Evolutionary conservation across 169 alveolate species (phyloP).

Genomic region (Cryptosporidium viatorum): DNA sequence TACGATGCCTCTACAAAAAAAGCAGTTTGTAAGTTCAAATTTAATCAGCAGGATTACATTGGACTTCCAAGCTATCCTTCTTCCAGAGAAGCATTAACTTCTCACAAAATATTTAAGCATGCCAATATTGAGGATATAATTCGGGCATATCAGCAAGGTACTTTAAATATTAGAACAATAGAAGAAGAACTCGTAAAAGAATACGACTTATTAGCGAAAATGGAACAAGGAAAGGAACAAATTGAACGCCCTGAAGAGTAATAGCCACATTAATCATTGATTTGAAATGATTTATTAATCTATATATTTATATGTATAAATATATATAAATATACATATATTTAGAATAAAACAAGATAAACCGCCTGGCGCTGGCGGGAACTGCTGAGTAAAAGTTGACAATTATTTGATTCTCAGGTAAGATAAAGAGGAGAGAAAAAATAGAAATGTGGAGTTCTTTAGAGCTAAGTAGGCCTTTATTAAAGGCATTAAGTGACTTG

Average conservation of each 20-base stretch:
- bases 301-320: too few relatives aligned
- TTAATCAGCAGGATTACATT: slow-evolving; percentile 47
- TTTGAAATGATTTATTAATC: neutral
- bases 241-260: neutral
- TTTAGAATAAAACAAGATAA: neutral
- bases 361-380: slow-evolving; percentile 40
- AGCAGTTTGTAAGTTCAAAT: slow-evolving; percentile 54
- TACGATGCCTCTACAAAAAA: slow-evolving; percentile 40
- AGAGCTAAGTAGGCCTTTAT: slow-evolving; percentile 53
- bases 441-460: slow-evolving; percentile 65
- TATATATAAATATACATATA: too few relatives aligned
- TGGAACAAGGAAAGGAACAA: slow-evolving; percentile 1
- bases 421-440: neutral
- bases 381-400: neutral
- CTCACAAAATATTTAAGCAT: slow-evolving; percentile 59
- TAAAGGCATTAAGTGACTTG: slow-evolving; percentile 84
- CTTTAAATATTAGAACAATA: slow-evolving; percentile 18
- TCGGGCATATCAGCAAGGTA: slow-evolving; percentile 72
- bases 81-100: slow-evolving; percentile 66
- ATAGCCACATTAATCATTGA: neutral
- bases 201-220: neutral
- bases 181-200: slow-evolving; percentile 42
- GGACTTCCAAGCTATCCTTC: slow-evolving; percentile 75
- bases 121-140: slow-evolving; percentile 58
- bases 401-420: neutral